phyloP scores from a whole-genome alignment of 768 basidiomycete genomes.

The Lactarius deliciosus region DNA sequence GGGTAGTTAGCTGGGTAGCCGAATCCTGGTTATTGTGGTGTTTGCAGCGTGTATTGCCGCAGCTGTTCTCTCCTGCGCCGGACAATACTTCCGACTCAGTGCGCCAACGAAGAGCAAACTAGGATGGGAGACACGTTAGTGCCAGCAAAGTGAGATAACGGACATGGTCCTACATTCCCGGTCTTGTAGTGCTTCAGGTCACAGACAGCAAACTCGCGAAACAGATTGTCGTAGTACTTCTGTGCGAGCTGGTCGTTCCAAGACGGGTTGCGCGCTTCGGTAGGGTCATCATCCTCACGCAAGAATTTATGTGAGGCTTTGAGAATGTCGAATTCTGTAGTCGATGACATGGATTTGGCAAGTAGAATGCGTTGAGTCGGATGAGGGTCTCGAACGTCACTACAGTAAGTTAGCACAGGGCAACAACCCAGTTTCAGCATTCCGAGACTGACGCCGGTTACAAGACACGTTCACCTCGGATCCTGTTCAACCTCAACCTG shows the following conservation, averaged over 20 bases:
- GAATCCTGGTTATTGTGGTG: conserved; percentile 42
- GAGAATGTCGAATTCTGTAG: conserved; percentile 72
- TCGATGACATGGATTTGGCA: not conserved
- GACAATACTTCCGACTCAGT: conserved; percentile 88
- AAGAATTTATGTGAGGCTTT: conserved; percentile 69
- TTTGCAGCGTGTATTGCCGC: conserved; percentile 84
- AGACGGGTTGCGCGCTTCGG: conserved; percentile 40
- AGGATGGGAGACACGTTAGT: conserved; percentile 1
- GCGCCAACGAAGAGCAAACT: conserved; percentile 93
- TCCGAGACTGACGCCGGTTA: not conserved
- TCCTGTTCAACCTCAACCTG: not conserved
- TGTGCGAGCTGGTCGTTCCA: conserved; percentile 88
- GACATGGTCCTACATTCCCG: conserved; percentile 61
- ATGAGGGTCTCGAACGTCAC: conserved; percentile 5
- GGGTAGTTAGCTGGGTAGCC: conserved; percentile 52
- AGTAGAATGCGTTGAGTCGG: not conserved
- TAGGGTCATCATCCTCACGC: conserved; percentile 51
- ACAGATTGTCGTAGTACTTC: conserved; percentile 86
- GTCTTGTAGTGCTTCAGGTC: conserved; percentile 97
- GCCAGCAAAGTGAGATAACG: not conserved
- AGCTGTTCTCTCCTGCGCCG: conserved; percentile 83
- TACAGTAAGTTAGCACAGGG: not conserved
- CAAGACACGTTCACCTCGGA: not conserved
- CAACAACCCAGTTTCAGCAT: not conserved
- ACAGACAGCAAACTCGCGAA: conserved; percentile 89